Conservation (phyloP, 352 stramenopile genomes). For the Globisporangium spiculum region DNA sequence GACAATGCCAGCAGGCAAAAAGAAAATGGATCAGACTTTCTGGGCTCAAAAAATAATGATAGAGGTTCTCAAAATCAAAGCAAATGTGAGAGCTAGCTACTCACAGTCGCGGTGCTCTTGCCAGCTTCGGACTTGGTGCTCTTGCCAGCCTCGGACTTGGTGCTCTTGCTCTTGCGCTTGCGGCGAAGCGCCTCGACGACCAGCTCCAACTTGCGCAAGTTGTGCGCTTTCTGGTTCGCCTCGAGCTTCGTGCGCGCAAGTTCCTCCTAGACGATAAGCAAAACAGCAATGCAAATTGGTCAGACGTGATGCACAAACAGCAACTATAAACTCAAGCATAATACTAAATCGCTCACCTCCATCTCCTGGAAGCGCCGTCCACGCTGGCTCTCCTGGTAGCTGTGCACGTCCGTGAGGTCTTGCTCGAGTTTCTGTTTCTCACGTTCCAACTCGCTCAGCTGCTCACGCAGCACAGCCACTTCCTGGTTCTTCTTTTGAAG, state of each 20-base stretch:
- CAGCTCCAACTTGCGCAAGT: conserved; percentile 43
- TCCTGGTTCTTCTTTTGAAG: conserved; percentile 32
- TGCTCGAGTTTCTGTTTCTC: conserved; percentile 64
- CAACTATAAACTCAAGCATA: background rate
- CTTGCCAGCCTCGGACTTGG: conserved; percentile 13
- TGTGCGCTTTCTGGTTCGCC: conserved; percentile 42
- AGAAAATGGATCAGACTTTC: background rate
- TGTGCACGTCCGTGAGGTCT: conserved; percentile 62
- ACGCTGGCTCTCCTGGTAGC: conserved; percentile 65
- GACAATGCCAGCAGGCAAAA: background rate
- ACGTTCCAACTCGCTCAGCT: conserved; percentile 40
- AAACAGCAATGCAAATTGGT: background rate
- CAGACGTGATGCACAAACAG: background rate
- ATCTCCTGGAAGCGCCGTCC: conserved; percentile 56
- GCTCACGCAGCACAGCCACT: conserved; percentile 23
- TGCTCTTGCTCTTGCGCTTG: conserved; percentile 34
- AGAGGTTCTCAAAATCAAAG: background rate
- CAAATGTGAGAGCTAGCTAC: background rate
- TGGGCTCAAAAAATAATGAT: background rate
- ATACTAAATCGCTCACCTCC: conserved; percentile 24
- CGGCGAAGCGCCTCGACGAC: conserved; percentile 36
- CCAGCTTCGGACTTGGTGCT: conserved; percentile 16
- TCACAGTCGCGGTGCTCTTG: conserved; percentile 13
- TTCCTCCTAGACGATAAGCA: conserved; percentile 28
- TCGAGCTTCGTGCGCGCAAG: conserved; percentile 51